phyloP scores from a whole-genome alignment of 768 basidiomycete genomes.

The Bullera alba region DNA sequence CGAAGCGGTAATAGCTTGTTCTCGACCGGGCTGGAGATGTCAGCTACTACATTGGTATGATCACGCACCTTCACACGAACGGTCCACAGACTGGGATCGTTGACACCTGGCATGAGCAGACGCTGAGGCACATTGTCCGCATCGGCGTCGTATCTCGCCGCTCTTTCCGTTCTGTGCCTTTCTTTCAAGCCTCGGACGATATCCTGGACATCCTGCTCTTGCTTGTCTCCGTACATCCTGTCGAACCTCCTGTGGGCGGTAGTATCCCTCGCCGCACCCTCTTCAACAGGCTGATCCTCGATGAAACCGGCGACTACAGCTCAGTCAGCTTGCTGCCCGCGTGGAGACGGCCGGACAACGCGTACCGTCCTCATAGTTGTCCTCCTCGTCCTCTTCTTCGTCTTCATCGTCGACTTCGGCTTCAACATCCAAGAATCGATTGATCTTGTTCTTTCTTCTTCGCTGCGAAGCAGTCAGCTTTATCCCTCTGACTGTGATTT shows the following conservation, averaged over 20 bases:
- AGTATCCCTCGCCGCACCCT: constrained; percentile 26
- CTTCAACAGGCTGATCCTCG: constrained; percentile 43
- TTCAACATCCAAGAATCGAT: constrained; percentile 89
- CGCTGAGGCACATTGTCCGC: constrained; percentile 90
- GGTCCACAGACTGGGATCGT: constrained; percentile 94
- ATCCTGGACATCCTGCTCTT: constrained; percentile 71
- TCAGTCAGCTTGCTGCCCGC: neutral
- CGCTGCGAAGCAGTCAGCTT: constrained; percentile 16
- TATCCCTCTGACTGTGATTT: neutral
- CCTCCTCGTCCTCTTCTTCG: constrained; percentile 68
- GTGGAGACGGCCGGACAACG: neutral
- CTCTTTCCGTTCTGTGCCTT: constrained; percentile 57
- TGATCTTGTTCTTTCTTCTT: constrained; percentile 51
- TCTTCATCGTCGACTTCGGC: constrained; percentile 96
- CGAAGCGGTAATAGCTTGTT: constrained; percentile 86
- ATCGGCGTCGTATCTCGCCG: constrained; percentile 70
- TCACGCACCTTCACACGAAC: constrained; percentile 74
- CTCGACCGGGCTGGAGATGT: constrained; percentile 66
- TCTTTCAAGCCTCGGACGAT: constrained; percentile 75
- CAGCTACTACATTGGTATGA: neutral
- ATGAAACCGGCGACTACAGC: constrained; percentile 47
- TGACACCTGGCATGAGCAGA: constrained; percentile 89
- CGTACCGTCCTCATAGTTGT: constrained; percentile 46
- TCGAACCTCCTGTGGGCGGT: constrained; percentile 52
- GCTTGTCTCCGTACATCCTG: constrained; percentile 54